phyloP scores from a whole-genome alignment of 176 grass and related monocot species.

The Juncus inflexus region DNA sequence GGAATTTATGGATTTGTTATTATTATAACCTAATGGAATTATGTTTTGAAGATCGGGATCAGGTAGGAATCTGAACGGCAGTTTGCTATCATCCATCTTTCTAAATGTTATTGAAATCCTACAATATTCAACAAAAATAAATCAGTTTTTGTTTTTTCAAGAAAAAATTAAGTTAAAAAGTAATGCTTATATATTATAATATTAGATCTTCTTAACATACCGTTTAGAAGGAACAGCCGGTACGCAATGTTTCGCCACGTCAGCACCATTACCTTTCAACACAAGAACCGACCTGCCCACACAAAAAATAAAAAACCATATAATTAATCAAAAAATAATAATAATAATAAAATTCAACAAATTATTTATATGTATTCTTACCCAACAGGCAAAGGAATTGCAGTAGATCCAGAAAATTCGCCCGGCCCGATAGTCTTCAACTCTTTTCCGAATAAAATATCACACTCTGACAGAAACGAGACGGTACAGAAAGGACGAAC shows the following conservation, averaged over 20 bases:
- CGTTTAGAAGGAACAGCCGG: constrained; percentile 49
- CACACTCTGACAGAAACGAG: constrained; percentile 48
- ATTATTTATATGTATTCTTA: not conserved
- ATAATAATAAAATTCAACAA: not conserved
- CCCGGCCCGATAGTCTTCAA: constrained; percentile 28
- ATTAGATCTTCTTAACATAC: constrained; percentile 3
- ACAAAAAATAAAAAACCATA: not conserved
- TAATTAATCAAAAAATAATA: not conserved
- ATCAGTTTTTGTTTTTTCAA: not conserved
- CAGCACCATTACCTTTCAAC: constrained; percentile 48
- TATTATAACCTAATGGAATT: too few species aligned
- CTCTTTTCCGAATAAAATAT: constrained; percentile 39
- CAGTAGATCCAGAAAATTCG: constrained; percentile 30
- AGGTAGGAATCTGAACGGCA: constrained; percentile 8
- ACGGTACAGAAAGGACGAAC: constrained; percentile 54
- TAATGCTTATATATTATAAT: not conserved
- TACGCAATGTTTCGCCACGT: constrained; percentile 63
- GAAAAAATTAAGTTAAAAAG: not conserved
- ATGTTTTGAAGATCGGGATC: too few species aligned
- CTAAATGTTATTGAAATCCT: constrained; percentile 73
- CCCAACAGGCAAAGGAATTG: constrained; percentile 36
- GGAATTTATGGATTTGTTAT: too few species aligned
- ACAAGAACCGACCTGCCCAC: constrained; percentile 53
- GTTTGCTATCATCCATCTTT: constrained; percentile 46
- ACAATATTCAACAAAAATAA: constrained; percentile 3